phyloP scores from a whole-genome alignment of 306 rosid species.

The Vigna angularis region DNA sequence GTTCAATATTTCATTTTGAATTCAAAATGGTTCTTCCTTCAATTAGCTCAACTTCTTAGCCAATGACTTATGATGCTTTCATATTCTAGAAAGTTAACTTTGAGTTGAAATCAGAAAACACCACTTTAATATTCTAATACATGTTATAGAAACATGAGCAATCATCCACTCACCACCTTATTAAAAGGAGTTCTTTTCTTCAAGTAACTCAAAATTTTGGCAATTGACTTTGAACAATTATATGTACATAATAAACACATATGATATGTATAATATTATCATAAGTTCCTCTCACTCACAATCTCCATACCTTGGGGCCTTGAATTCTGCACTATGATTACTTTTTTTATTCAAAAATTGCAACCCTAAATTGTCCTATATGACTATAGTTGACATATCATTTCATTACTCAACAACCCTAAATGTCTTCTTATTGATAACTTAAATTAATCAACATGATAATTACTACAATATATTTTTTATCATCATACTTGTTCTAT shows the following conservation, averaged over 20 bases:
- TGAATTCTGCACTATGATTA: too few relatives aligned
- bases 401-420: conserved; percentile 6
- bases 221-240: conserved; percentile 8
- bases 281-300: background rate
- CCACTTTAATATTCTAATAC: background rate
- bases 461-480: too few relatives aligned
- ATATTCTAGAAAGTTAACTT: background rate
- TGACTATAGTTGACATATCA: background rate
- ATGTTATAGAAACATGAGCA: background rate
- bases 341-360: too few relatives aligned
- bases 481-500: too few relatives aligned
- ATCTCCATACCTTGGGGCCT: too few relatives aligned
- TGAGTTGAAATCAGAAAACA: background rate
- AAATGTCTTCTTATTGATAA: too few relatives aligned
- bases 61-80: background rate
- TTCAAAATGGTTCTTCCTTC: background rate
- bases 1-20: background rate
- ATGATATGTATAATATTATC: background rate
- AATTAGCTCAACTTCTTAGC: background rate
- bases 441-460: too few relatives aligned
- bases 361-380: background rate
- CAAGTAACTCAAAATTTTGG: background rate
- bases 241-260: too few relatives aligned
- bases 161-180: background rate
- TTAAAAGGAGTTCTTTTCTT: background rate